Conservation (phyloP, 805 yeast genomes). For the Candida caryicola region DNA sequence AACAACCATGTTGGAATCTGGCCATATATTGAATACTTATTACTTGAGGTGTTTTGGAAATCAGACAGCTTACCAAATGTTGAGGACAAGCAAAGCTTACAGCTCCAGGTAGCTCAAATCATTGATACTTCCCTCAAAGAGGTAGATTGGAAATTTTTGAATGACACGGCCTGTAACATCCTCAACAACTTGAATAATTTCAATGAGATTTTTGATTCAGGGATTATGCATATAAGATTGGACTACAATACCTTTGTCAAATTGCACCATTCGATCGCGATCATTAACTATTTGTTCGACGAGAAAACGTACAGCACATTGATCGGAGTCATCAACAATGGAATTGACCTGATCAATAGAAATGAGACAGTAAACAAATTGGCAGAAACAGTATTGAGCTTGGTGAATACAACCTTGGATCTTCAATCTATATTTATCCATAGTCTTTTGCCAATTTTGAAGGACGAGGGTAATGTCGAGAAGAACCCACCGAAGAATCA, state of each 20-base stretch:
- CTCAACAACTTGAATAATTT: constrained; percentile 23
- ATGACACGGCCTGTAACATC: constrained; percentile 51
- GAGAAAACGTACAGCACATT: constrained; percentile 55
- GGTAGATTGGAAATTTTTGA: constrained; percentile 44
- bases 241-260: constrained; percentile 40
- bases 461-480: constrained; percentile 27
- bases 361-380: constrained; percentile 34
- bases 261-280: constrained; percentile 68
- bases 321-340: constrained; percentile 55
- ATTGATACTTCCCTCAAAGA: constrained; percentile 38
- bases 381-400: constrained; percentile 40
- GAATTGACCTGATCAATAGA: constrained; percentile 55
- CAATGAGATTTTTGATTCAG: constrained; percentile 21
- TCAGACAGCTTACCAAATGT: constrained; percentile 37
- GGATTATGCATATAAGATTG: constrained; percentile 15
- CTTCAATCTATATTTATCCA: constrained; percentile 61
- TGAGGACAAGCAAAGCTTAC: constrained; percentile 44
- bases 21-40: constrained; percentile 74
- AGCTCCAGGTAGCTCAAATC: constrained; percentile 51
- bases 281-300: constrained; percentile 59
- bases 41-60: constrained; percentile 63
- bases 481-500: constrained; percentile 6
- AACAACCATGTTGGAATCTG: constrained; percentile 57
- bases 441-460: constrained; percentile 50
- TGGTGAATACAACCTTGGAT: constrained; percentile 46